phyloP scores from a whole-genome alignment of 2,329 filamentous ascomycete genomes.

The Monosporascus sp. region DNA sequence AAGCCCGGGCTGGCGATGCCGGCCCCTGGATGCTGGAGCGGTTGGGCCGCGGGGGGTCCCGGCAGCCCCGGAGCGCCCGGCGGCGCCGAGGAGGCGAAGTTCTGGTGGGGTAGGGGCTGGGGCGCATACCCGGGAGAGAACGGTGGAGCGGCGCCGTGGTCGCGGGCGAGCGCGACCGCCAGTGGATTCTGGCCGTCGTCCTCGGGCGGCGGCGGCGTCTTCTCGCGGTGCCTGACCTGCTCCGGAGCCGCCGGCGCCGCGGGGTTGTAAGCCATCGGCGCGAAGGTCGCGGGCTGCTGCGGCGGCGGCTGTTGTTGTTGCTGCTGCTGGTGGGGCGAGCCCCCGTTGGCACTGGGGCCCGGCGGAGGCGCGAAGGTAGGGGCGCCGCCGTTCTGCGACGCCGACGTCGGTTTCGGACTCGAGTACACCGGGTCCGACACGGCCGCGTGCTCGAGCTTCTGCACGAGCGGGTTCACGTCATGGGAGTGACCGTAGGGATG shows the following conservation, averaged over 20 bases:
- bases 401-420: slow-evolving; percentile 14
- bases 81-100: slow-evolving; percentile 25
- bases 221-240: slow-evolving; percentile 65
- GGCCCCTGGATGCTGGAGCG: neutral
- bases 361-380: slow-evolving; percentile 37
- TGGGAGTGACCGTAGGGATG: slow-evolving; percentile 29
- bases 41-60: slow-evolving; percentile 23
- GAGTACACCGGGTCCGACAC: slow-evolving; percentile 54
- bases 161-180: slow-evolving; percentile 50
- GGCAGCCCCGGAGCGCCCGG: slow-evolving; percentile 34
- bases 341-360: slow-evolving; percentile 24
- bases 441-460: slow-evolving; percentile 66
- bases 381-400: slow-evolving; percentile 9
- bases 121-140: slow-evolving; percentile 44
- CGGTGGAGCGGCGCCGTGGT: slow-evolving; percentile 46
- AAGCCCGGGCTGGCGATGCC: slow-evolving; percentile 39
- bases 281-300: slow-evolving; percentile 38
- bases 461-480: slow-evolving; percentile 64
- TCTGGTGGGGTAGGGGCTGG: neutral
- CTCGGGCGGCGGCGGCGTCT: slow-evolving; percentile 69
- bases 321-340: slow-evolving; percentile 26
- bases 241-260: slow-evolving; percentile 72
- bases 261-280: slow-evolving; percentile 71
- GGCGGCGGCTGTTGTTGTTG: neutral
- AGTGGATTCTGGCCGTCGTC: slow-evolving; percentile 58